Percentiles rank a stretch among this genome's conserved stretches.
phyloP scores from a whole-genome alignment of 495 filamentous ascomycete species.

The Xylaria venustula region DNA sequence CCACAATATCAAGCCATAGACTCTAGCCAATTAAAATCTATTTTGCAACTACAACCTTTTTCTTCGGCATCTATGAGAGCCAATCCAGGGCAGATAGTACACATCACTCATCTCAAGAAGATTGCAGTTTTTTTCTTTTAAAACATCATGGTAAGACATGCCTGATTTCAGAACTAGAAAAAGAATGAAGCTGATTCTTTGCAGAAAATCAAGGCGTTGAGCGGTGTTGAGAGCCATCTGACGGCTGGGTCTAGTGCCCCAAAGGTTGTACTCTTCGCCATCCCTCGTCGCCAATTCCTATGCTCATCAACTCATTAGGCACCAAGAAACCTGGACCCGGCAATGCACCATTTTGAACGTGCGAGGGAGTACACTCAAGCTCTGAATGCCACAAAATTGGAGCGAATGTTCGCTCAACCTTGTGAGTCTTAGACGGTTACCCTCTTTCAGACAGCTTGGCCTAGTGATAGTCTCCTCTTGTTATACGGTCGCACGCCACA shows the following conservation, averaged over 20 bases:
- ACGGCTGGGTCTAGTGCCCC: slow-evolving; percentile 70
- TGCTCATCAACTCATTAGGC: slow-evolving; percentile 19
- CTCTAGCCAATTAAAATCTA: slow-evolving; percentile 9
- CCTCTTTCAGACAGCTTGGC: background rate
- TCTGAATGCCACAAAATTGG: slow-evolving; percentile 83
- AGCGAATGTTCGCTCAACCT: slow-evolving; percentile 93
- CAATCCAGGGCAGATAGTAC: background rate
- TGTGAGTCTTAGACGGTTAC: slow-evolving; percentile 32
- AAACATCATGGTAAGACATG: slow-evolving; percentile 9
- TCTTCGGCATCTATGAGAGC: slow-evolving; percentile 1
- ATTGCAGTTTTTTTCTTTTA: background rate
- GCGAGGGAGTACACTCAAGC: slow-evolving; percentile 84
- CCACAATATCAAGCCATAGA: background rate
- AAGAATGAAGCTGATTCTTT: background rate
- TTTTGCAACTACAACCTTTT: background rate
- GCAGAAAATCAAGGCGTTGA: slow-evolving; percentile 86
- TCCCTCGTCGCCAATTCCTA: background rate
- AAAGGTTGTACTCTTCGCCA: slow-evolving; percentile 3
- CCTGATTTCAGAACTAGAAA: background rate
- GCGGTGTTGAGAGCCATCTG: slow-evolving; percentile 72
- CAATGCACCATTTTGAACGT: slow-evolving; percentile 90
- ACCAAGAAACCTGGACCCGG: slow-evolving; percentile 87
- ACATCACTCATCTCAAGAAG: background rate
- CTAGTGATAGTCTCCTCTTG: background rate
- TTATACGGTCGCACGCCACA: background rate